phyloP scores from a whole-genome alignment of 495 filamentous ascomycete species.

The Penicillium coprophilum region DNA sequence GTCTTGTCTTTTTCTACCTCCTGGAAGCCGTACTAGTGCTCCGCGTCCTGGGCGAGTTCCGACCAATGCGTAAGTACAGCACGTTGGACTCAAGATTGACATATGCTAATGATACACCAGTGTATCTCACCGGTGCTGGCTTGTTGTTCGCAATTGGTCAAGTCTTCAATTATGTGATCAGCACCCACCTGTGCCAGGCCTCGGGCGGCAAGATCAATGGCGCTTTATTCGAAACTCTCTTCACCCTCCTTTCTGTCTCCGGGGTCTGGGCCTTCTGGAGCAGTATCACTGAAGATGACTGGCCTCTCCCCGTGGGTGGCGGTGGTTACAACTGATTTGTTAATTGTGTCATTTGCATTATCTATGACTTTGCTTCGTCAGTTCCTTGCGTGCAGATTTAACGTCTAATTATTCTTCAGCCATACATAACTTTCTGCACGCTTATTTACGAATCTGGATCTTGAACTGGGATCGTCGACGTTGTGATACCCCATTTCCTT shows the following conservation, averaged over 20 bases:
- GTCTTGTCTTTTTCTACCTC: conserved; percentile 77
- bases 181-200: conserved; percentile 81
- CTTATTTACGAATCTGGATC: conserved; percentile 18
- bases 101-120: conserved; percentile 41
- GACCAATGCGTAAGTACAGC: conserved; percentile 71
- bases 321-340: conserved; percentile 46
- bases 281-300: conserved; percentile 98
- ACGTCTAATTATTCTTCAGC: conserved; percentile 15
- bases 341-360: conserved; percentile 3
- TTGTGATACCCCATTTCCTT: conserved; percentile 33
- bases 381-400: conserved; percentile 15
- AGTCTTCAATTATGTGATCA: conserved; percentile 93
- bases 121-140: conserved; percentile 71
- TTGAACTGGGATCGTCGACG: conserved; percentile 26
- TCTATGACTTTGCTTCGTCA: conserved; percentile 8
- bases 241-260: conserved; percentile 79
- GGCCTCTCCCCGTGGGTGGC: conserved; percentile 67
- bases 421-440: conserved; percentile 22
- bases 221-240: conserved; percentile 87
- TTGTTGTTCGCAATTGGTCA: conserved; percentile 88
- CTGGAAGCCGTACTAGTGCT: conserved; percentile 82
- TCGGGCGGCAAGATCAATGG: conserved; percentile 86
- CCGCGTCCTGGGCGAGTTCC: conserved; percentile 76
- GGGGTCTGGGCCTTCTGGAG: conserved; percentile 95
- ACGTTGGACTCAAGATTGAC: neutral